Base-by-base conservation (phyloP, 2,329 filamentous ascomycete species). In the Botrytis hyacinthi region DNA sequence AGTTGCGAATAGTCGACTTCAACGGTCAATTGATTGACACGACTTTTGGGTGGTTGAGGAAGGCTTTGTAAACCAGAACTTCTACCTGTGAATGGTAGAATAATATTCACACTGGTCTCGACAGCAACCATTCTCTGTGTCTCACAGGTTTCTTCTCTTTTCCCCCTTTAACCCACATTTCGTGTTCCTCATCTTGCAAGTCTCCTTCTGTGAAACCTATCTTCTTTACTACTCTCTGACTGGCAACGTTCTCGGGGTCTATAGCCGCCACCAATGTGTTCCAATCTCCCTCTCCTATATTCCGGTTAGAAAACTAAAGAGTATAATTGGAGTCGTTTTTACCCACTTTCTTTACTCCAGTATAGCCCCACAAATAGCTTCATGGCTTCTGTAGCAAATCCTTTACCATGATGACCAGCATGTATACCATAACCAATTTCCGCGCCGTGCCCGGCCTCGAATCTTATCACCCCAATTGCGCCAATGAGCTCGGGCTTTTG, bases 171-270 rank as follows among this genome's bases (percentile, higher is more conserved):
- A 4, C 8, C 67, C 40, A 71, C 32, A 59, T 3, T 57, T 71
- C 67, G 37, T 70, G 44, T 37, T 72, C 60, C 20, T 72, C 71
- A n/a, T 75, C 73, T 32, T 67, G 68, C 6, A 76, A 37, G 32
- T 75, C 61, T 1, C 74, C 74, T 59, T 75, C 76, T n/a, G 51
- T 54, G 29, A 78, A 79, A 4, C 78, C 78, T 29, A 62, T 60
- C 54, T 77, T 78, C 66, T 74, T 26, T 29, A 78, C 68, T 20
- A 78, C 75, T 32, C 72, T 76, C 59, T 70, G 63, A 67, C 78
- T 80, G 8, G 76, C 73, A 16, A 46, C 29, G 42, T 80, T 79
- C 26, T 77, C 76, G 0, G 76, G 73, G 46, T 78, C 76, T 8
- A 73, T 73, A n/a, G 66, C 71, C 14, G 73, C 74, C 16, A 73